Base-by-base conservation (phyloP, 495 filamentous ascomycete genomes). In the Xylaria nigripes region DNA sequence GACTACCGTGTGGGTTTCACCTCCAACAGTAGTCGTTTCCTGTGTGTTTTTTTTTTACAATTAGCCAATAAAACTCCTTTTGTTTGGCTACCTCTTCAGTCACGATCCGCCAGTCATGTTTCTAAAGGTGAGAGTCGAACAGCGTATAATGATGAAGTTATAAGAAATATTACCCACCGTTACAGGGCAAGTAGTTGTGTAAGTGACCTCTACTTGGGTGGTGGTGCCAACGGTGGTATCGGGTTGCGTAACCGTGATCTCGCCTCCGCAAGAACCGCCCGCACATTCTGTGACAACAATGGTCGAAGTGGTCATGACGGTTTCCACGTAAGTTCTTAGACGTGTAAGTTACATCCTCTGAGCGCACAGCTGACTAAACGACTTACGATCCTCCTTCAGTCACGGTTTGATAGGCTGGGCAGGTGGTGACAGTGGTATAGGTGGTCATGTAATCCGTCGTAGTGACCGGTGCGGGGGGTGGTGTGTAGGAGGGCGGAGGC, bases 191-290 rank as follows among this genome's bases (percentile, higher is more conserved):
- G 63, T 57, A 12, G 66, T 68, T 15, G 66, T 68, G 61, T 75
- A 76, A 22, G 72, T 76, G 15, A 70, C 61, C 47, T 65, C 51
- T 27, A 76, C 66, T 45, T 67, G 46, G 19, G 72, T 73, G 6
- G 71, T 73, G 1, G 63, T 66, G 27, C 57, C 63, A 25, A 61
- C 46, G 16, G 60, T 66, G 16, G 54, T 60, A 44, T 60, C 65
- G 42, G 68, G 62, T 42, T 48, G 34, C 41, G 60, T 66, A 16
- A 65, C 59, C 0, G 60, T 71, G 16, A 45, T 56, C 45, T 61
- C 59, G 7, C 65, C 63, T 55, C 58, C 66, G 42, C 62, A 60
- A 34, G 36, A 29, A 46, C 60, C 56, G 24, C 65, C 61, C 27
- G 58, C 49, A 50, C 68, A 66, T 13, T 59, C 57, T 19, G 67